Evolutionary conservation across 169 alveolate genomes (phyloP), one percentile per base, ranked within the genome.

Genomic region (Babesia divergens): DNA sequence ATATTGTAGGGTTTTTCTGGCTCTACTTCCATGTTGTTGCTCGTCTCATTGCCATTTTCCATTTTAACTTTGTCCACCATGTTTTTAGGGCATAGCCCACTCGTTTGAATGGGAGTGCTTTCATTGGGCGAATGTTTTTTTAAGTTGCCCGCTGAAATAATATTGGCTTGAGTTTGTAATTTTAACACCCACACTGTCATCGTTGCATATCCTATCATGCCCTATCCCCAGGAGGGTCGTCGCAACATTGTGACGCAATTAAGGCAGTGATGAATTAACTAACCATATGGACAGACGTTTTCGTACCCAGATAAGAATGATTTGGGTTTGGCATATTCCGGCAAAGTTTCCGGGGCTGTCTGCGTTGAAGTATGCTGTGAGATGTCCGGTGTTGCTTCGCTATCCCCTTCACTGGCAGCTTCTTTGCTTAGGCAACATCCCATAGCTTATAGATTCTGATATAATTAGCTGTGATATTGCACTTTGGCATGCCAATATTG

Each of bases 261-360:
- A n/a, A n/a, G n/a, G n/a, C n/a, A n/a, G n/a, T n/a, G n/a, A n/a
- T 1, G 13, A 20, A 26, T 20, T 9, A 4, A 58, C 68, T 58
- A 1, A 58, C 68, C 53, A 31, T 22, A 58, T 35, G 42, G 22
- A 7, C 54, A 58, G 6, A 58, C 42, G 8, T 37, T 22, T 0
- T 58, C 68, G 31, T 58, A 58, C 0, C 68, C 68, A 18, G 68
- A 7, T 22, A 58, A 53, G 31, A 58, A 5, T n/a, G 13, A 51
- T 9, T 58, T 7, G 31, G 42, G n/a, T 24, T 58, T 53, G 9
- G 24, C n/a, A 9, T 37, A 24, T 37, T 58, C 46, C 13, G 68
- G 68, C 14, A 31, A 4, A 9, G 68, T 13, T 11, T 58, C 68
- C 2, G 68, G 42, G 35, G 20, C 37, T 0, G 53, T 31, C n/a